A percentile compares a stretch with the other conserved stretches of the same genome.
These are phyloP conservation scores for Pseudozyma thailandica DNA, from an alignment of 1,284 basidiomycete genomes.

Conservation along the genomic window DNA sequence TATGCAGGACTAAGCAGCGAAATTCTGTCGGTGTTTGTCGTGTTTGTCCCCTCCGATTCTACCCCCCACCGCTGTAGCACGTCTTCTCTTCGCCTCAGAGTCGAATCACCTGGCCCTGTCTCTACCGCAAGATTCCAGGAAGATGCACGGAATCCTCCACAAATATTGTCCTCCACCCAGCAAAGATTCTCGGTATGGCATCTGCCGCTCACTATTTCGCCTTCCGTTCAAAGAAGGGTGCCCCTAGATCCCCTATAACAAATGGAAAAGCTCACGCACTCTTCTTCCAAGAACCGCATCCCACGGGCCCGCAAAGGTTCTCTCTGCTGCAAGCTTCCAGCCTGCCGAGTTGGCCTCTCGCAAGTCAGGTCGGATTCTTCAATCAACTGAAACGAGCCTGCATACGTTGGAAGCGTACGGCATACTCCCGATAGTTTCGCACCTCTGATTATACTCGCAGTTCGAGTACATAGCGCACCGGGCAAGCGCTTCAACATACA, in stretches of 20 bases:
- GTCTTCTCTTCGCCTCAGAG: neutral
- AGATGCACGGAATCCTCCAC: neutral
- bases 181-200: neutral
- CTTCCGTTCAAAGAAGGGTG: neutral
- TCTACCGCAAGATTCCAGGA: neutral
- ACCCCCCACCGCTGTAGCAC: neutral
- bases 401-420: too few species aligned
- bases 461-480: too few species aligned
- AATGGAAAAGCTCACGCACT: neutral
- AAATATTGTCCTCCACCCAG: neutral
- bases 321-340: too few species aligned
- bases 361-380: too few species aligned
- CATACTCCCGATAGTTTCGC: too few species aligned
- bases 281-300: too few species aligned
- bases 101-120: neutral
- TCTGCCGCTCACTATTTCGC: too few species aligned
- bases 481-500: too few species aligned
- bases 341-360: too few species aligned
- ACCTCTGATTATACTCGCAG: too few species aligned
- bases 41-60: neutral
- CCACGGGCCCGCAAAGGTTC: too few species aligned
- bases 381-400: too few species aligned
- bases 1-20: constrained; percentile 50
- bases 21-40: neutral
- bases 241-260: neutral